Base-by-base conservation (phyloP, 2,329 filamentous ascomycete species). In the Ophiognomonia clavigignenti-juglandacearum region DNA sequence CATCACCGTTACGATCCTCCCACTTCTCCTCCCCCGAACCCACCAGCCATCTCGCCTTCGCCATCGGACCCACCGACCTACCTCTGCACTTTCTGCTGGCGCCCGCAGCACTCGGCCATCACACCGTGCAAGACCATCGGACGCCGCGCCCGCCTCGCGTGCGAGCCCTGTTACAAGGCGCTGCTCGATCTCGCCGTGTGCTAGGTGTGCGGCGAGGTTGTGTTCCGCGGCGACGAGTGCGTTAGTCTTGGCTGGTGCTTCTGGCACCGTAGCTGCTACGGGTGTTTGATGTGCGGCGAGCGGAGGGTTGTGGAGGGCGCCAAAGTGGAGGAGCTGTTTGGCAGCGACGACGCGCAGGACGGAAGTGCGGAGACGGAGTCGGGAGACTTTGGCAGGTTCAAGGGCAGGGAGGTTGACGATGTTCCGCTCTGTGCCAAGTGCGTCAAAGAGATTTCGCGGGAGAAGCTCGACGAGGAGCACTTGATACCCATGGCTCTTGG, bases 241-340 rank as follows among this genome's bases (percentile, higher is more conserved):
- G 73, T 80, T 34, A 79, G 75, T 53, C 65, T 80, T n/a, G 76
- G 76, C 0, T 80, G 73, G 77, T 79, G 75, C 55, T 81, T 81
- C 57, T 81, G 76, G 78, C 77, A 81, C 56, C 65, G 67, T 32
- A 65, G 61, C 1, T 81, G 75, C 57, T 81, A 78, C 58, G 75
- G 77, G 14, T 81, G 76, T 57, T 57, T 81, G 51, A 61, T 80
- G 32, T 80, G 67, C 48, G 73, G 75, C 16, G 69, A 60, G 47
- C 65, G 61, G 50, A 53, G 62, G 11, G 58, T 72, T 3, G 63
- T 65, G 19, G 57, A 56, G 18, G 70, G 65, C 2, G 56, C 67
- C 18, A 55, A 52, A 3, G 50, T 73, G 1, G 49, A 51, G 42
- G 63, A 69, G 7, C 52, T 73, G 52, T 71, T 62, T 45, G 18